A percentile compares a stretch with the other conserved stretches of the same genome.
Evolutionary conservation across 495 filamentous ascomycete genomes (phyloP).

Genomic region (Podospora didyma): DNA sequence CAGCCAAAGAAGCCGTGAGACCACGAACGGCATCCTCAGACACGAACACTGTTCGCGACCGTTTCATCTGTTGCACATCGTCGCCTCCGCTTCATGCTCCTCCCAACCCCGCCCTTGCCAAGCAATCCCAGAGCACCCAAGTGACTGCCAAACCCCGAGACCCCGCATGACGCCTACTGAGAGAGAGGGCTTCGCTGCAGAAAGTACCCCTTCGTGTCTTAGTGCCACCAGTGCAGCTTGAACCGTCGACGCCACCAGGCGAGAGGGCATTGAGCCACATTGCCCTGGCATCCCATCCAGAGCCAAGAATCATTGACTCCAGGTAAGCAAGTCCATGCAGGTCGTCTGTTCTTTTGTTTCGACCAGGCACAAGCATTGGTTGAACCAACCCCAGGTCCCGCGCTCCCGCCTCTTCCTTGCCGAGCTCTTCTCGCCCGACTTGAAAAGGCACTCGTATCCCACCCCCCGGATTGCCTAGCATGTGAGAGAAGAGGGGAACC

Average conservation of each 20-base stretch:
- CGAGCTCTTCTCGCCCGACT: background rate
- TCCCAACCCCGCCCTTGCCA: slow-evolving; percentile 9
- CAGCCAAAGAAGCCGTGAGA: too few relatives aligned
- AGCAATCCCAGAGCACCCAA: too few relatives aligned
- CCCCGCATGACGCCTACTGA: slow-evolving; percentile 3
- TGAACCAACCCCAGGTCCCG: background rate
- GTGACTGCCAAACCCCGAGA: too few relatives aligned
- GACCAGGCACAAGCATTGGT: background rate
- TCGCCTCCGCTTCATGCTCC: slow-evolving; percentile 11
- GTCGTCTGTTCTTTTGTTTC: slow-evolving; percentile 6
- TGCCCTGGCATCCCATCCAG: slow-evolving; percentile 8
- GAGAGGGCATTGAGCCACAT: slow-evolving; percentile 1
- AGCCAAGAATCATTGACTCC: slow-evolving; percentile 14
- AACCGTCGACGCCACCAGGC: slow-evolving; percentile 1
- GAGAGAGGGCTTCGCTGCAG: slow-evolving; percentile 1
- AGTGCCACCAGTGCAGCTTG: background rate
- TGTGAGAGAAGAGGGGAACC: background rate
- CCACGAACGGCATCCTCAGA: too few relatives aligned
- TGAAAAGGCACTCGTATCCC: background rate
- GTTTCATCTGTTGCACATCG: slow-evolving; percentile 15
- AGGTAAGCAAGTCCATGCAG: slow-evolving; percentile 12
- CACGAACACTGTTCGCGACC: slow-evolving; percentile 1
- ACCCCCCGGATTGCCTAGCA: background rate
- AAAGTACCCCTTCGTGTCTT: slow-evolving; percentile 11
- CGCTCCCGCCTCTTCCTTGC: slow-evolving; percentile 2